These are phyloP conservation scores for Curvularia hawaiiensis DNA, from an alignment of 2,329 filamentous ascomycete species.

Conservation along the genomic window DNA sequence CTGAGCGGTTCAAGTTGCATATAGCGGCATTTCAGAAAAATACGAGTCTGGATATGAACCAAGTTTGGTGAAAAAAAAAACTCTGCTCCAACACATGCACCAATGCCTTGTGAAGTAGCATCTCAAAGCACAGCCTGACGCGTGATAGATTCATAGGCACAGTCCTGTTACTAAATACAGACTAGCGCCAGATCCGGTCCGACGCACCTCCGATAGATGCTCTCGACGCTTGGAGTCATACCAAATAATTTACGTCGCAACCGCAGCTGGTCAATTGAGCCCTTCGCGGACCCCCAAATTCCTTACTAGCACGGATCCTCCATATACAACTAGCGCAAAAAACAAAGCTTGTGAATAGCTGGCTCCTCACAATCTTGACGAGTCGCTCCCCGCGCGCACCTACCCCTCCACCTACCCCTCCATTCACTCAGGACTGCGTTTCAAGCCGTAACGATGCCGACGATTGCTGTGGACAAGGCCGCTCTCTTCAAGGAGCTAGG, in stretches of 20 bases:
- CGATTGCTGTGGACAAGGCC: conserved; percentile 95
- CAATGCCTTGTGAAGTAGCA: neutral
- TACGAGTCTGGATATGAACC: conserved; percentile 16
- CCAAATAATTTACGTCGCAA: conserved; percentile 27
- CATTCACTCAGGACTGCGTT: conserved; percentile 23
- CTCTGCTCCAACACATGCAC: neutral
- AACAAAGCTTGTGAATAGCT: conserved; percentile 3
- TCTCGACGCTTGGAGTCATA: conserved; percentile 33
- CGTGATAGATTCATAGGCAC: neutral
- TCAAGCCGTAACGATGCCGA: conserved; percentile 73
- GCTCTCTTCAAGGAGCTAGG: conserved; percentile 92
- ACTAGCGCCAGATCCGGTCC: conserved; percentile 23
- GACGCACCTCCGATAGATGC: conserved; percentile 19
- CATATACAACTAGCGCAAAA: neutral
- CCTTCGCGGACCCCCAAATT: neutral
- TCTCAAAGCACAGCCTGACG: neutral
- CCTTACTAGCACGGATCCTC: neutral
- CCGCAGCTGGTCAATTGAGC: conserved; percentile 9
- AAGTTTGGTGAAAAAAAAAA: neutral
- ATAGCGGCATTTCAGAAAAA: conserved; percentile 21
- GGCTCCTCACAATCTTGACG: neutral
- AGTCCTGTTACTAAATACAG: conserved; percentile 1
- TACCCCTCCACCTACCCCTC: conserved; percentile 41
- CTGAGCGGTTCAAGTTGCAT: conserved; percentile 32
- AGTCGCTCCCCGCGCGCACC: conserved; percentile 25